Conservation (phyloP, 2,329 filamentous ascomycete genomes). For the Nigrograna mackinnonii region DNA sequence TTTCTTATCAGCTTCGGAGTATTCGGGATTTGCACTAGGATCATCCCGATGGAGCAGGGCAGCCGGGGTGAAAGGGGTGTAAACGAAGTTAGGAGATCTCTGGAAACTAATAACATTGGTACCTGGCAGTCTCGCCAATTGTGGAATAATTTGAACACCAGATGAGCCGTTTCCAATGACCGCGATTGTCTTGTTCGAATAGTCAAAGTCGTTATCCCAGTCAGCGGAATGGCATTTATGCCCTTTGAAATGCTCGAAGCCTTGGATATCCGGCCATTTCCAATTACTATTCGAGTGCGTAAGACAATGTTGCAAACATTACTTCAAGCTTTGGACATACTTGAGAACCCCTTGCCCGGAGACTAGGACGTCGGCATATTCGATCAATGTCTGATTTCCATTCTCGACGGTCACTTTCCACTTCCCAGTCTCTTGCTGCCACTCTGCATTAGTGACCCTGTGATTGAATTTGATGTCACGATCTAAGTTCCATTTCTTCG, state of each 20-base stretch:
- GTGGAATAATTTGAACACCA: slow-evolving; percentile 46
- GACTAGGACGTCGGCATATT: slow-evolving; percentile 19
- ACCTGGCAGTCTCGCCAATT: slow-evolving; percentile 18
- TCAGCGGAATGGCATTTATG: slow-evolving; percentile 58
- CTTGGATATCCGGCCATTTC: slow-evolving; percentile 51
- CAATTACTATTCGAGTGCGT: slow-evolving; percentile 5
- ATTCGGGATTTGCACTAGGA: slow-evolving; percentile 17
- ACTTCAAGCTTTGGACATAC: slow-evolving; percentile 14
- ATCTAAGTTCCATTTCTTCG: slow-evolving; percentile 38
- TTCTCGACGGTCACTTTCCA: slow-evolving; percentile 6
- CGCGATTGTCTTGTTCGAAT: slow-evolving; percentile 32
- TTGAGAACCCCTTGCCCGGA: slow-evolving; percentile 24
- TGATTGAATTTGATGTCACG: slow-evolving; percentile 19
- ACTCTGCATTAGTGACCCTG: not conserved
- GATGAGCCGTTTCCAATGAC: slow-evolving; percentile 41
- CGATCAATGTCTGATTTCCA: slow-evolving; percentile 8
- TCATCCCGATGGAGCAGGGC: slow-evolving; percentile 23
- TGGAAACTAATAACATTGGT: slow-evolving; percentile 22
- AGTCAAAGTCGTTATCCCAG: slow-evolving; percentile 52
- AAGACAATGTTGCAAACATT: not conserved
- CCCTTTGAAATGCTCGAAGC: slow-evolving; percentile 51
- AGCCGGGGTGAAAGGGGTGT: slow-evolving; percentile 3
- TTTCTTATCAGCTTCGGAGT: slow-evolving; percentile 19
- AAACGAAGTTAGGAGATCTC: slow-evolving; percentile 17
- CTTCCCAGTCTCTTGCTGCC: not conserved